These are phyloP conservation scores for Panaeolus cyanescens DNA, from an alignment of 768 basidiomycete species.

Conservation along the genomic window DNA sequence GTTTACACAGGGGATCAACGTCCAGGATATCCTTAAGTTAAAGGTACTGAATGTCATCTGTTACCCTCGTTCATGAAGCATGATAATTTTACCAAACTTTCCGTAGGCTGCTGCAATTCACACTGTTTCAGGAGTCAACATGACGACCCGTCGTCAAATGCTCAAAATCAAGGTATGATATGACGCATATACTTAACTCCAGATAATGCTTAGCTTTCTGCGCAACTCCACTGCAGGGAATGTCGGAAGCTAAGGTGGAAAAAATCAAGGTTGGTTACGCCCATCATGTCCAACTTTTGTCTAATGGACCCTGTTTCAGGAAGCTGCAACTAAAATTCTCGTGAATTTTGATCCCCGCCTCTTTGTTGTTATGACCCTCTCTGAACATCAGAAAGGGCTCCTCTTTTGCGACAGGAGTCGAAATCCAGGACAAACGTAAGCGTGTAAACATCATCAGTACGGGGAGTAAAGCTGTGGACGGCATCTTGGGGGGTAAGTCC, in stretches of 20 bases:
- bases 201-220: neutral
- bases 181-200: slow-evolving; percentile 18
- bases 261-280: slow-evolving; percentile 76
- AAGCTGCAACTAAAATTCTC: slow-evolving; percentile 86
- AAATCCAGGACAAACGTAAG: slow-evolving; percentile 85
- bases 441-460: slow-evolving; percentile 85
- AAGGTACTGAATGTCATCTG: slow-evolving; percentile 53
- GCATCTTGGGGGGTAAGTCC: slow-evolving; percentile 77
- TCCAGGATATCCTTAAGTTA: slow-evolving; percentile 93
- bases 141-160: slow-evolving; percentile 88
- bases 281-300: neutral
- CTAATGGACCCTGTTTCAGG: slow-evolving; percentile 45
- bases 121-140: slow-evolving; percentile 84
- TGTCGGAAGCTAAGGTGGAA: slow-evolving; percentile 97
- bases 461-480: slow-evolving; percentile 90
- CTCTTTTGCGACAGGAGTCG: slow-evolving; percentile 88
- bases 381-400: slow-evolving; percentile 60
- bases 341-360: slow-evolving; percentile 34
- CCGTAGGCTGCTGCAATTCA: slow-evolving; percentile 75
- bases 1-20: slow-evolving; percentile 78
- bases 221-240: slow-evolving; percentile 55
- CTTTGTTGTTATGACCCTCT: neutral
- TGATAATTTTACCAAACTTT: slow-evolving; percentile 6
- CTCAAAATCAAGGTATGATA: slow-evolving; percentile 85
- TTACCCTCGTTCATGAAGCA: slow-evolving; percentile 7